Evolutionary conservation across 176 grass and related monocot species (phyloP).

Genomic region (Triticum dicoccoides): DNA sequence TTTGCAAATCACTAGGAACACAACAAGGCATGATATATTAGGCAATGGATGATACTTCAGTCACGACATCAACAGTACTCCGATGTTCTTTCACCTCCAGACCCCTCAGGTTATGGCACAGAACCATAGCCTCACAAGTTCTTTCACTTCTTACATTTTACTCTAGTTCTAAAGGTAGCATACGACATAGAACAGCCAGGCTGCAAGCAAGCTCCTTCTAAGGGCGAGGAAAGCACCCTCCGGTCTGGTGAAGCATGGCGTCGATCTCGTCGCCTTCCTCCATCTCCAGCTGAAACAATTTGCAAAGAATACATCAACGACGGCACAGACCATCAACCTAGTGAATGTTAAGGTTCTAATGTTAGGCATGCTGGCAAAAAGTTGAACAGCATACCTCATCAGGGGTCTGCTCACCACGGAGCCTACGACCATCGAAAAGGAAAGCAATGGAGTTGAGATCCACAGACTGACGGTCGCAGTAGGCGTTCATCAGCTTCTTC

Average conservation of each 20-base stretch:
- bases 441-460: conserved; percentile 82
- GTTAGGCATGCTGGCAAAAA: fast-evolving
- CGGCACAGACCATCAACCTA: neutral
- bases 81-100: neutral
- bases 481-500: conserved; percentile 80
- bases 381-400: conserved; percentile 44
- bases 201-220: neutral
- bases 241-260: conserved; percentile 93
- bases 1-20: neutral
- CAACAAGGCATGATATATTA: neutral
- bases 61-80: neutral
- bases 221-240: conserved; percentile 23
- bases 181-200: neutral
- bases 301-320: neutral
- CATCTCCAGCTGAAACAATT: conserved; percentile 73
- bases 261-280: conserved; percentile 84
- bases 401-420: conserved; percentile 79
- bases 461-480: conserved; percentile 77
- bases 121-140: conserved; percentile 34
- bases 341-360: neutral
- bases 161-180: neutral
- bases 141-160: conserved; percentile 7
- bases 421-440: conserved; percentile 79
- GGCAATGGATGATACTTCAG: conserved; percentile 2
- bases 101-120: conserved; percentile 6